Evolutionary conservation across 2,329 filamentous ascomycete species (phyloP), one percentile per base, ranked within the genome.

Genomic region (Zalaria sp.): DNA sequence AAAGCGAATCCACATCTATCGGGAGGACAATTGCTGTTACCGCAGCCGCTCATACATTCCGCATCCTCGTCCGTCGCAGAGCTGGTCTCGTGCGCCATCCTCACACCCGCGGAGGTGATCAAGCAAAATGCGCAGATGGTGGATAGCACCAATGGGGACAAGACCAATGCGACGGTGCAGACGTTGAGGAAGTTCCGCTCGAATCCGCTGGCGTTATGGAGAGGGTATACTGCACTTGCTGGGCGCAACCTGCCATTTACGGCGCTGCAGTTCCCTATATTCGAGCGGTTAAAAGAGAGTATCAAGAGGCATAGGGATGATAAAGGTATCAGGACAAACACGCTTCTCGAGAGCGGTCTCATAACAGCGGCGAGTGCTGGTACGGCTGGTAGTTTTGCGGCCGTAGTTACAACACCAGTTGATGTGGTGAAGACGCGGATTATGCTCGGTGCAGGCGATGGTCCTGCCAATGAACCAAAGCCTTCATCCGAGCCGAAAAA

Each of bases 61-160:
- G 61, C 73, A 3, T 81, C 86, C 8, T 93, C 85, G 1, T 80
- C 78, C 2, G 63, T 77, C 10, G 88, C 81, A 1, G 88, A 95
- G 61, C 73, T 87, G 50, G 83, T 86, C 3, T 88, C 85, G 4
- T 94, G 88, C 56, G 70, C 86, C 18, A 83, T 94, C 46, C 73
- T 94, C 31, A 89, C 87, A 0, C 88, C 87, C 0, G 85, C 86
- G 9, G 87, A 94, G 58, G 84, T 93, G 5, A 75, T 94, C 48
- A 94, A 95, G 64, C 87, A 93, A 57, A 94, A 94, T 60, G 86
- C 88, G 0, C 87, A 94, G 60, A 87, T 94, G 73, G 68, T 91
- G 1, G 67, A 67, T 53, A 53, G 47, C 25, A 50, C 45, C 10
- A 66, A 59, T 59, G 36, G 43, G 49, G 39, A 46, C 35, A 45